These are phyloP conservation scores for Tuber melanosporum DNA, from an alignment of 495 filamentous ascomycete genomes.

Conservation along the genomic window DNA sequence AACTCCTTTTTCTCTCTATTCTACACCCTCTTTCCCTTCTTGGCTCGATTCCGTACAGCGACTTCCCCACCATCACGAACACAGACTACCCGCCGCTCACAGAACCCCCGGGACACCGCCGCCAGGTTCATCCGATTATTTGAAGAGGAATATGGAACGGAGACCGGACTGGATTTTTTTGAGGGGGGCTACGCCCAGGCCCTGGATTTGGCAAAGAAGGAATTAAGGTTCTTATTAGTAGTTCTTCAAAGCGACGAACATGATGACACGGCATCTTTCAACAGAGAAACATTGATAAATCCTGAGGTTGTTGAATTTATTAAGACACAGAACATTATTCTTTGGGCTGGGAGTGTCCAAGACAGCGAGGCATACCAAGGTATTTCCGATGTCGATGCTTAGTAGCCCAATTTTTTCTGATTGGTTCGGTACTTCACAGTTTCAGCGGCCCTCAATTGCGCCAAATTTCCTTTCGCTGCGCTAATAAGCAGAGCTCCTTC, in stretches of 20 bases:
- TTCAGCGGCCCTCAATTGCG: slow-evolving; percentile 69
- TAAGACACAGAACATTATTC: slow-evolving; percentile 67
- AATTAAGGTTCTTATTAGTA: slow-evolving; percentile 83
- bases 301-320: slow-evolving; percentile 67
- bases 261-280: slow-evolving; percentile 80
- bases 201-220: slow-evolving; percentile 76
- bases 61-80: slow-evolving; percentile 51
- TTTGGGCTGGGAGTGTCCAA: slow-evolving; percentile 87
- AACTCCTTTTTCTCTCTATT: slow-evolving; percentile 59
- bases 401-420: not conserved
- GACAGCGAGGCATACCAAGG: slow-evolving; percentile 85
- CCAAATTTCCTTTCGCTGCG: slow-evolving; percentile 82
- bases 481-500: slow-evolving; percentile 73
- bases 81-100: slow-evolving; percentile 61
- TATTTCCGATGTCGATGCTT: not conserved
- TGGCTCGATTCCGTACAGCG: slow-evolving; percentile 66
- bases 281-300: slow-evolving; percentile 70
- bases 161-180: slow-evolving; percentile 49
- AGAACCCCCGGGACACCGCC: slow-evolving; percentile 80
- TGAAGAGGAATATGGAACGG: slow-evolving; percentile 78
- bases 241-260: slow-evolving; percentile 85
- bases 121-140: slow-evolving; percentile 84
- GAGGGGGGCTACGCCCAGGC: slow-evolving; percentile 87
- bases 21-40: slow-evolving; percentile 66
- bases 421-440: slow-evolving; percentile 44